Percentiles rank a stretch among this genome's conserved stretches.
Conservation (phyloP, 176 grass and related monocot species). For the Lolium perenne region DNA sequence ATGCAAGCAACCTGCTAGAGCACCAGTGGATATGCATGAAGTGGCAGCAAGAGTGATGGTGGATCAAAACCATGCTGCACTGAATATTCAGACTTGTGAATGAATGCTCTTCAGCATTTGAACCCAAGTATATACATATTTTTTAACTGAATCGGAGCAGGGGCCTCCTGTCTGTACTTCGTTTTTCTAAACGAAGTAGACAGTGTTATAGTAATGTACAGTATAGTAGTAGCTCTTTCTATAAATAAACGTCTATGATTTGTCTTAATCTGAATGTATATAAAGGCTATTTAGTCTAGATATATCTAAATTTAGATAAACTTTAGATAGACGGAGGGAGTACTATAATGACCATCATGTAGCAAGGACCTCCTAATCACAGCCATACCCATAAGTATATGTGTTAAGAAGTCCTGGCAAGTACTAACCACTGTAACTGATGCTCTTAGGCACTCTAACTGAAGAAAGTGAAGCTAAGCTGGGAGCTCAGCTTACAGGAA, state of each 20-base stretch:
- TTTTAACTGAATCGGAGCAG: background rate
- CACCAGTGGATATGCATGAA: background rate
- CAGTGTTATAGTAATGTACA: background rate
- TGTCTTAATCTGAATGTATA: no score
- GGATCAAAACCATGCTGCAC: slow-evolving; percentile 17
- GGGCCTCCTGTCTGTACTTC: background rate
- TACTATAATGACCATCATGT: slow-evolving; percentile 8
- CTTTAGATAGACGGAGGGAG: no score
- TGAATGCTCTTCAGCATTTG: background rate
- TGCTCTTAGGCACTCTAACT: slow-evolving; percentile 18
- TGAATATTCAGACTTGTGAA: slow-evolving; percentile 41
- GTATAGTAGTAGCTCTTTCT: no score
- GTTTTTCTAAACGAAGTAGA: background rate
- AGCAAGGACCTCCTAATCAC: slow-evolving; percentile 35
- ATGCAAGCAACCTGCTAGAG: slow-evolving; percentile 30
- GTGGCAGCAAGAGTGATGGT: background rate
- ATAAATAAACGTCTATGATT: no score
- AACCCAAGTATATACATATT: background rate
- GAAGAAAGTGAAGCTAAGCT: slow-evolving; percentile 31
- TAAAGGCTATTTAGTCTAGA: no score
- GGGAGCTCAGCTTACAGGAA: slow-evolving; percentile 10
- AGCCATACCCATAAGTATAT: slow-evolving; percentile 7
- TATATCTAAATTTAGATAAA: no score
- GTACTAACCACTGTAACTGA: background rate
- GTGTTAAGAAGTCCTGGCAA: slow-evolving; percentile 17